phyloP scores from a whole-genome alignment of 441 rosid species.

The Euphorbia schlechtendalii region DNA sequence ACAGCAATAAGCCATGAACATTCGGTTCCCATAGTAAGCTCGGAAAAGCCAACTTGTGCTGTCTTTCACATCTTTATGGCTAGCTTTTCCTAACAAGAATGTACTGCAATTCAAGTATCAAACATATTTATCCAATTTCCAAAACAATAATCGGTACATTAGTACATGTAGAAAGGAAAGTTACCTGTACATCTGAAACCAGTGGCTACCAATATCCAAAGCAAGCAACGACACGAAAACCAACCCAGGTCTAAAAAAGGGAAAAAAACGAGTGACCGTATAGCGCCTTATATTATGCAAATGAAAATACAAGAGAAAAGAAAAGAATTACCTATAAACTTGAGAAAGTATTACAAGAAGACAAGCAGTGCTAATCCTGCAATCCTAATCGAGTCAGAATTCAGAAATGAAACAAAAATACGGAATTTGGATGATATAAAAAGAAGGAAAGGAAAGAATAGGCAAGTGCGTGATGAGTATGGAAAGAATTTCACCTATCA shows the following conservation, averaged over 20 bases:
- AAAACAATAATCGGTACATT: slow-evolving; percentile 1
- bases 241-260: slow-evolving; percentile 73
- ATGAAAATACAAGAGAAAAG: slow-evolving; percentile 9
- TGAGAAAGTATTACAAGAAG: slow-evolving; percentile 88
- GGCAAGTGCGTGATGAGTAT: neutral
- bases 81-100: slow-evolving; percentile 75
- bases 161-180: slow-evolving; percentile 7
- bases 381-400: slow-evolving; percentile 20
- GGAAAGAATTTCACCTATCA: slow-evolving; percentile 53
- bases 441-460: neutral
- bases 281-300: slow-evolving; percentile 7
- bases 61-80: slow-evolving; percentile 96
- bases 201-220: slow-evolving; percentile 87
- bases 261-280: slow-evolving; percentile 1
- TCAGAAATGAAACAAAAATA: too few relatives aligned
- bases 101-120: slow-evolving; percentile 48
- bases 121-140: slow-evolving; percentile 8
- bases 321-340: slow-evolving; percentile 64
- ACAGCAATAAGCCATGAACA: slow-evolving; percentile 92
- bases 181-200: slow-evolving; percentile 98
- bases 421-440: too few relatives aligned
- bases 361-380: slow-evolving; percentile 96
- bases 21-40: slow-evolving; percentile 88
- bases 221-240: slow-evolving; percentile 82
- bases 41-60: slow-evolving; percentile 89